Evolutionary conservation across 2,329 filamentous ascomycete species (phyloP), one percentile per base, ranked within the genome.

Genomic region (Aspergillus calidoustus): DNA sequence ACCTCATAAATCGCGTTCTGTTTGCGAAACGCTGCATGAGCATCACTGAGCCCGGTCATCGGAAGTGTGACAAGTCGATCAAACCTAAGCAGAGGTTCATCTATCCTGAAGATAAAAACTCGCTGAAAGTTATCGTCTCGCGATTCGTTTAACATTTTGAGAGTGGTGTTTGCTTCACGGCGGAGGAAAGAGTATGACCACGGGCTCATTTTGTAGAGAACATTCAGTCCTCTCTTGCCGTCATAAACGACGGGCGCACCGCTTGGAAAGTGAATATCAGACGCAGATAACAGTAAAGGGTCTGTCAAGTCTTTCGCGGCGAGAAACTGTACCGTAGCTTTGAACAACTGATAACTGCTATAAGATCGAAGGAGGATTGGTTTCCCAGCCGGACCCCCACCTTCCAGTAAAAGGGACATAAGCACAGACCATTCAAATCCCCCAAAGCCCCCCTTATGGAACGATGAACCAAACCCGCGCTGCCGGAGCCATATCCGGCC

Each of bases 291-390:
- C 61, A 87, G 70, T 64, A 89, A 83, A 0, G 91, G 87, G 66
- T 86, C 90, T 69, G 86, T 89, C 58, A 97, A 81, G 70, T 97
- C 89, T 43, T 86, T 89, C 1, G 86, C 85, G 1, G 90, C 88
- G 19, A 99, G 81, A 68, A 94, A 95, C 73, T 97, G 94, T n/a
- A 99, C 81, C 1, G 89, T 88, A 3, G 92, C 93, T 77, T 97
- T 98, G 84, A 99, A 97, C 49, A 98, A 84, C 76, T 98, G 94
- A 25, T 94, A 95, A 76, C 90, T 91, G 79, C 91, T 97, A 70
- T 97, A 90, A 7, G 91, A 91, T 5, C 87, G 83, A 6, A 93
- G 92, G 17, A 98, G 83, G 6, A 91, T 80, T 2, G 90, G 84
- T 65, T 88, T 86, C 2, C 91, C 90, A 62, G 89, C 89, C 7